Conservation (phyloP, 805 yeast genomes). For the Nadsonia fulvescens region DNA sequence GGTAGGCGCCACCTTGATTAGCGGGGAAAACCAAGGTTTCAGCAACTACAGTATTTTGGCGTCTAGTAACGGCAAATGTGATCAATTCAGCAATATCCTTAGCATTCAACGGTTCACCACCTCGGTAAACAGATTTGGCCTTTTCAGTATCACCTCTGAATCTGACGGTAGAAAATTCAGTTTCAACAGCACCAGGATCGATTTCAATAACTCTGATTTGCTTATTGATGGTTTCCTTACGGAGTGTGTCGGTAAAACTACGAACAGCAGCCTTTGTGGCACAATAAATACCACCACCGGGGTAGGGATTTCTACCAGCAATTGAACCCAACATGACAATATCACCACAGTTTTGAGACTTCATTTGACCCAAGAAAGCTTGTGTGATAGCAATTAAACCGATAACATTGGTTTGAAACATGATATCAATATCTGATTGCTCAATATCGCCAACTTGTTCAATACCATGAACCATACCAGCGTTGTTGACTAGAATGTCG, state of each 20-base stretch:
- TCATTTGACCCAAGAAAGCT: conserved; percentile 52
- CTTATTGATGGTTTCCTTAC: conserved; percentile 61
- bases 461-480: conserved; percentile 55
- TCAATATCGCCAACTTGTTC: conserved; percentile 57
- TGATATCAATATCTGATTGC: conserved; percentile 45
- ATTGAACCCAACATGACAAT: conserved; percentile 50
- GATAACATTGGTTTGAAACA: conserved; percentile 75
- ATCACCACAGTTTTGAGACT: conserved; percentile 43
- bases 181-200: conserved; percentile 67
- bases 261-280: conserved; percentile 47
- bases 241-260: conserved; percentile 37
- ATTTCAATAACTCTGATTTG: conserved; percentile 54
- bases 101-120: conserved; percentile 52
- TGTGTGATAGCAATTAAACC: conserved; percentile 78
- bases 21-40: conserved; percentile 71
- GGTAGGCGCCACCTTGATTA: conserved; percentile 67
- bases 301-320: conserved; percentile 56
- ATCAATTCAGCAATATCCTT: conserved; percentile 63
- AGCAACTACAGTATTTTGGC: conserved; percentile 55
- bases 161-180: conserved; percentile 52
- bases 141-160: conserved; percentile 41
- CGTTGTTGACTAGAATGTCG: conserved; percentile 49
- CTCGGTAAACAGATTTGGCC: conserved; percentile 49
- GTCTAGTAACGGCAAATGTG: conserved; percentile 48
- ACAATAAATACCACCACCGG: conserved; percentile 56